Conservation (phyloP, 179 eudicot genomes). For the Silene noctiflora region DNA sequence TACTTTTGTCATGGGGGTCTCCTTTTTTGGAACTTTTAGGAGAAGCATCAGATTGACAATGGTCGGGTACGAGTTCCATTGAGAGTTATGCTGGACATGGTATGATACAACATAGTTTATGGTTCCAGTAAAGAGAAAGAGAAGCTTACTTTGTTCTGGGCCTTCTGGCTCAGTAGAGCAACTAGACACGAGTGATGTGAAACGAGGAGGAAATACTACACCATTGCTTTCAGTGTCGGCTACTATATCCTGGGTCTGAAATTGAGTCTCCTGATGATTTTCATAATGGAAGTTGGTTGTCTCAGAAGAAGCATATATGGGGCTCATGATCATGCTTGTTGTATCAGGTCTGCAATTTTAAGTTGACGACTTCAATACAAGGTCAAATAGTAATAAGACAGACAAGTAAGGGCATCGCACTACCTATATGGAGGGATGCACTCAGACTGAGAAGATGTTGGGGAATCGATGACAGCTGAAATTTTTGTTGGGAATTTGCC, state of each 20-base stretch:
- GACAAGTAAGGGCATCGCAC: slow-evolving; percentile 9
- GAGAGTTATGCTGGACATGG: no score
- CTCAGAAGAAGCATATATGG: slow-evolving; percentile 27
- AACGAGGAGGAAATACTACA: slow-evolving; percentile 62
- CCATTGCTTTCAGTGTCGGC: slow-evolving; percentile 33
- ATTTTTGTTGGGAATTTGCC: slow-evolving; percentile 24
- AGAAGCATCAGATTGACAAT: no score
- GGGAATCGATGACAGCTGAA: slow-evolving; percentile 29
- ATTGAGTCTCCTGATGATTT: slow-evolving; percentile 29
- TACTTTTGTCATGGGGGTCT: no score
- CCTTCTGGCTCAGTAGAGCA: slow-evolving; percentile 36
- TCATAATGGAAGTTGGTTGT: slow-evolving; percentile 29
- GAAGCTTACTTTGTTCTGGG: slow-evolving; percentile 41
- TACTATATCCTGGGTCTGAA: slow-evolving; percentile 20
- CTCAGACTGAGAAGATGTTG: slow-evolving; percentile 55
- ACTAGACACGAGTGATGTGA: slow-evolving; percentile 60
- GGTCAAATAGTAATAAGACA: background rate
- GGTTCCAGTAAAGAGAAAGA: slow-evolving; percentile 6
- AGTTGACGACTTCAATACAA: background rate
- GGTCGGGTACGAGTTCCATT: no score
- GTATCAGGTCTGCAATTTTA: slow-evolving; percentile 40
- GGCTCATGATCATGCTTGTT: slow-evolving; percentile 28
- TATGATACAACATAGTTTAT: background rate
- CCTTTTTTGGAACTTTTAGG: no score
- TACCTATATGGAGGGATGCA: slow-evolving; percentile 41